Conservation (phyloP, 1,284 basidiomycete species). For the Fomitiporia mediterranea region DNA sequence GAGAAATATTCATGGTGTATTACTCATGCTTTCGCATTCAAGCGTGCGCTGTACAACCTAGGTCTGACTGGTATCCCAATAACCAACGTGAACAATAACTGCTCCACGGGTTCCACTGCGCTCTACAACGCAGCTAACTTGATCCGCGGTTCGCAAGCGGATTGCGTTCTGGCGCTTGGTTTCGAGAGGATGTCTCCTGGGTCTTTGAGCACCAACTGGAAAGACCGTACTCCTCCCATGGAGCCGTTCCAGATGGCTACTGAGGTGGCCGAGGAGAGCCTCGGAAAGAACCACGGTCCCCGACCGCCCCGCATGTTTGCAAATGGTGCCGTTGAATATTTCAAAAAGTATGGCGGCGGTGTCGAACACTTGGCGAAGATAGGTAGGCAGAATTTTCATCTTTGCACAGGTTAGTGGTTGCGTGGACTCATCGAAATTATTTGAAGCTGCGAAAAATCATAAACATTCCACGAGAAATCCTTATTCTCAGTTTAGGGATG, state of each 20-base stretch:
- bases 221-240: slow-evolving; percentile 63
- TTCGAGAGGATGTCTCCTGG: slow-evolving; percentile 88
- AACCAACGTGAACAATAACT: slow-evolving; percentile 85
- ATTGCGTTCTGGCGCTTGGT: slow-evolving; percentile 79
- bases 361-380: slow-evolving; percentile 73
- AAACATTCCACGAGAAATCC: slow-evolving; percentile 79
- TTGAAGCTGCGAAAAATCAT: slow-evolving; percentile 77
- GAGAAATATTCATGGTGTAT: not conserved
- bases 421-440: not conserved
- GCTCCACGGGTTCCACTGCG: slow-evolving; percentile 74
- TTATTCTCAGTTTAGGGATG: slow-evolving; percentile 80
- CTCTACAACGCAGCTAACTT: slow-evolving; percentile 65
- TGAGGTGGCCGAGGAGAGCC: slow-evolving; percentile 48
- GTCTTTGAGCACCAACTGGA: slow-evolving; percentile 65
- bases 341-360: slow-evolving; percentile 67
- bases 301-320: slow-evolving; percentile 71
- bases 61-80: slow-evolving; percentile 85
- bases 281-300: slow-evolving; percentile 65
- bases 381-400: slow-evolving; percentile 40
- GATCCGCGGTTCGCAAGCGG: slow-evolving; percentile 65
- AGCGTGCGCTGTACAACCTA: slow-evolving; percentile 80
- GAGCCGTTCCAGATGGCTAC: slow-evolving; percentile 41
- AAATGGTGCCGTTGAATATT: slow-evolving; percentile 78
- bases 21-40: slow-evolving; percentile 1
- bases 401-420: not conserved